Conservation (phyloP, 202 grass and related monocot genomes). For the Digitaria exilis region DNA sequence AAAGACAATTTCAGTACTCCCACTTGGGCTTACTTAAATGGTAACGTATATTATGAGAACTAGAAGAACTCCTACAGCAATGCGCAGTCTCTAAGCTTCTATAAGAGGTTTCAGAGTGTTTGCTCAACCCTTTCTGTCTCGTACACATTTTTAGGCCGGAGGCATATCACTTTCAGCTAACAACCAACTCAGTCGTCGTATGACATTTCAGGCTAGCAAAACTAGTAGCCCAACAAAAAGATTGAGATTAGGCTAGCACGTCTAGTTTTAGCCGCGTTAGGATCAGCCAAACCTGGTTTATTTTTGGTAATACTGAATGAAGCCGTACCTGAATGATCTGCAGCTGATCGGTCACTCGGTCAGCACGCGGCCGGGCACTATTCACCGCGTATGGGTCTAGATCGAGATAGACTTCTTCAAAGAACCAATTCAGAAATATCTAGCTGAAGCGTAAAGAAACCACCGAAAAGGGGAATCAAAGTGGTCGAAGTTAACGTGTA, state of each 20-base stretch:
- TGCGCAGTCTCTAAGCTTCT: background rate
- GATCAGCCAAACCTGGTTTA: background rate
- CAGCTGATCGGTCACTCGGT: background rate
- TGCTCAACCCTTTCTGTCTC: background rate
- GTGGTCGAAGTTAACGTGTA: background rate
- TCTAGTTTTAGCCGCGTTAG: background rate
- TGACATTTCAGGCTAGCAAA: background rate
- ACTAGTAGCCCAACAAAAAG: background rate
- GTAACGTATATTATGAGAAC: too few species aligned
- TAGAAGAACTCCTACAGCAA: background rate
- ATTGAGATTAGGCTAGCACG: background rate
- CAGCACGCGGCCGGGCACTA: background rate
- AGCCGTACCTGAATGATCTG: background rate
- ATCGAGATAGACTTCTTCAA: slow-evolving; percentile 20
- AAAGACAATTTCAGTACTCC: background rate
- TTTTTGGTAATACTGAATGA: background rate
- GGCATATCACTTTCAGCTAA: background rate
- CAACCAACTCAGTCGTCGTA: background rate
- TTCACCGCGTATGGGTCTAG: background rate
- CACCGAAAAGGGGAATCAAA: background rate
- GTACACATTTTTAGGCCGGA: background rate
- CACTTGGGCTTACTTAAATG: background rate
- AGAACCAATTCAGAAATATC: slow-evolving; percentile 8
- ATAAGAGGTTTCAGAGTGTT: background rate
- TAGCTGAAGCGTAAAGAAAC: background rate